Evolutionary conservation across 192 early-diverging fungal species (phyloP).

Genomic region (Pecoramyces ruminantium): DNA sequence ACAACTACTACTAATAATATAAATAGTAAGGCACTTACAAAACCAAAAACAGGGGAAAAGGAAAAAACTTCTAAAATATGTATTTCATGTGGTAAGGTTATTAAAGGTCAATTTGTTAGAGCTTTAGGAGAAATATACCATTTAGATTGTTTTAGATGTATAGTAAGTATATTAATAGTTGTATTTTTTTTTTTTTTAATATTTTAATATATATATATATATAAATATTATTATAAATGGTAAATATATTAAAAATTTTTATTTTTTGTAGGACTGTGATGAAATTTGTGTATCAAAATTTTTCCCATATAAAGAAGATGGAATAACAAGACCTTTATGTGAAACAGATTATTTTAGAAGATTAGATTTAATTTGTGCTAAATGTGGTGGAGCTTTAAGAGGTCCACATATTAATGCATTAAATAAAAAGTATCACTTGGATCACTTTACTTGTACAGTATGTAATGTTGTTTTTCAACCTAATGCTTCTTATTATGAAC

Average conservation of each 20-base stretch:
- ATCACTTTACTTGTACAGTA: conserved; percentile 91
- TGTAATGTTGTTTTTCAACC: conserved; percentile 86
- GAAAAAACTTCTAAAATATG: conserved; percentile 19
- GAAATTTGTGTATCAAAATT: conserved; percentile 68
- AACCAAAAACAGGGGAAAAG: background rate
- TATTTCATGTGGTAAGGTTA: conserved; percentile 42
- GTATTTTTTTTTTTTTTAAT: background rate
- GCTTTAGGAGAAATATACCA: conserved; percentile 71
- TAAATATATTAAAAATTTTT: conserved; percentile 13
- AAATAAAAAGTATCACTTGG: conserved; percentile 86
- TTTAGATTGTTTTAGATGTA: conserved; percentile 85
- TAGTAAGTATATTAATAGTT: conserved; percentile 35
- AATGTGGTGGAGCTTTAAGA: conserved; percentile 73
- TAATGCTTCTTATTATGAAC: conserved; percentile 91
- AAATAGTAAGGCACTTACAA: no score
- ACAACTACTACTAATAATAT: no score
- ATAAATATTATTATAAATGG: conserved; percentile 15
- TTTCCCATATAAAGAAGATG: conserved; percentile 51
- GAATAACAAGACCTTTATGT: conserved; percentile 48
- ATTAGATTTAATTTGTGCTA: conserved; percentile 65
- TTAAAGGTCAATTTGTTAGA: conserved; percentile 83
- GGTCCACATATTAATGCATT: conserved; percentile 85
- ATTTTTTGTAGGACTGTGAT: conserved; percentile 48
- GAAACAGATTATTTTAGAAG: conserved; percentile 78
- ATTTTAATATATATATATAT: background rate